A percentile compares a stretch with the other conserved stretches of the same genome.
These are phyloP conservation scores for Aspergillus sclerotioniger DNA, from an alignment of 495 filamentous ascomycete species.

Conservation along the genomic window DNA sequence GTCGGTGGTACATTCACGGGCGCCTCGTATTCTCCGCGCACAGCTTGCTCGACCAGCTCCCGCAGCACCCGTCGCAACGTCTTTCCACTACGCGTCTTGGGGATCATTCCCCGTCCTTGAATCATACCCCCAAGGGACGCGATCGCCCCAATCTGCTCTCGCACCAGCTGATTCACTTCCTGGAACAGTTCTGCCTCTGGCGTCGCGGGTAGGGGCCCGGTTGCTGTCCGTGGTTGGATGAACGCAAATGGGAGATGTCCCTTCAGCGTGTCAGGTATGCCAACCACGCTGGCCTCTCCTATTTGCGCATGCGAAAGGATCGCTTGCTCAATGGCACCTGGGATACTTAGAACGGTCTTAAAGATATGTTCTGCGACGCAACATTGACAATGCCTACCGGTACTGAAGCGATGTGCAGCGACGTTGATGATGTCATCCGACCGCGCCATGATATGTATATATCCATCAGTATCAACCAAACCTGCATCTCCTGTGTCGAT, in stretches of 20 bases:
- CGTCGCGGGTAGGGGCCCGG: conserved; percentile 41
- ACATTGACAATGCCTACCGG: conserved; percentile 48
- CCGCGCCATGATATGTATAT: conserved; percentile 82
- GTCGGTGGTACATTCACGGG: conserved; percentile 57
- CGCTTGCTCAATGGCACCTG: conserved; percentile 83
- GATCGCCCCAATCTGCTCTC: conserved; percentile 85
- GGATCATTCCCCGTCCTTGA: conserved; percentile 83
- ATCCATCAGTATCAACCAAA: conserved; percentile 76
- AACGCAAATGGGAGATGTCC: conserved; percentile 92
- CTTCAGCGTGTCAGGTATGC: conserved; percentile 81
- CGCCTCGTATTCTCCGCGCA: conserved; percentile 49
- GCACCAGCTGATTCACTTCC: conserved; percentile 62
- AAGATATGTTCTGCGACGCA: background rate
- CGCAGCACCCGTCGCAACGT: conserved; percentile 76
- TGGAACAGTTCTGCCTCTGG: conserved; percentile 53
- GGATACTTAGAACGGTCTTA: background rate
- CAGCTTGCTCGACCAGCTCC: conserved; percentile 70
- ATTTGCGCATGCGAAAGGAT: conserved; percentile 76
- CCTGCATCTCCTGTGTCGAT: conserved; percentile 91
- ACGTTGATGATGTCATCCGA: conserved; percentile 95
- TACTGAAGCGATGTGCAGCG: conserved; percentile 87
- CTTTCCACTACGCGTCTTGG: conserved; percentile 87
- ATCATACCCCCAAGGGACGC: conserved; percentile 82
- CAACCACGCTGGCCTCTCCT: conserved; percentile 79
- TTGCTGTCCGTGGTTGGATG: conserved; percentile 54